phyloP scores from a whole-genome alignment of 768 basidiomycete species.

The Leucosporidium creatinivorum region DNA sequence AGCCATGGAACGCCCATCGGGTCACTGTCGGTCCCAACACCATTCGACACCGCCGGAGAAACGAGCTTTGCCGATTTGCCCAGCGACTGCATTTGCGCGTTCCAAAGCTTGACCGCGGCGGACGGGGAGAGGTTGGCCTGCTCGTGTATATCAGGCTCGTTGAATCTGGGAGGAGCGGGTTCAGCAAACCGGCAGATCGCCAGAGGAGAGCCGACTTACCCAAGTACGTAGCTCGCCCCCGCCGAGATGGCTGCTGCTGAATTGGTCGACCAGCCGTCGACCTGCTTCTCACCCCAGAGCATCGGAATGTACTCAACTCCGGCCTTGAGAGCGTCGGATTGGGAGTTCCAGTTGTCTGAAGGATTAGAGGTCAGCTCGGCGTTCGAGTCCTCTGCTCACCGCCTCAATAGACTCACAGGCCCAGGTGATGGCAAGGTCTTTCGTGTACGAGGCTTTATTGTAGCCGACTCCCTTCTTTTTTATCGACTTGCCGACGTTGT shows the following conservation, averaged over 20 bases:
- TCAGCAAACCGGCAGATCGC: neutral
- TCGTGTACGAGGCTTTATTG: neutral
- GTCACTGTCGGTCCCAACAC: neutral
- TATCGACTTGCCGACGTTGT: neutral
- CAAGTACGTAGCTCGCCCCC: slow-evolving; percentile 16
- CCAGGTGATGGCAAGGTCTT: neutral
- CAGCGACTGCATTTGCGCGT: slow-evolving; percentile 23
- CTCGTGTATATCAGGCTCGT: slow-evolving; percentile 19
- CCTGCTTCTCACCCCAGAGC: slow-evolving; percentile 10
- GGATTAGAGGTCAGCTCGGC: neutral
- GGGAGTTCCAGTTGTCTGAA: slow-evolving; percentile 17
- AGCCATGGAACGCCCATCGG: neutral
- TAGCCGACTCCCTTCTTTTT: slow-evolving; percentile 11
- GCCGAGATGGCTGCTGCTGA: slow-evolving; percentile 9
- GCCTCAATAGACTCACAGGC: neutral
- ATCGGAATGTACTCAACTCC: slow-evolving; percentile 22
- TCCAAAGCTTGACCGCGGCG: slow-evolving; percentile 12
- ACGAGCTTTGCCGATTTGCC: slow-evolving; percentile 17
- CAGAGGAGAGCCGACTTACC: neutral
- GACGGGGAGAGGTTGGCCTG: slow-evolving; percentile 22
- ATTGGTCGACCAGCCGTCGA: slow-evolving; percentile 10
- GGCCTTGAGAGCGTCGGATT: neutral
- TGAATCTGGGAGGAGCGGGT: neutral
- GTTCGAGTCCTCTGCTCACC: neutral
- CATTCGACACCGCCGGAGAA: slow-evolving; percentile 28